Evolutionary conservation across 2,329 filamentous ascomycete species (phyloP).

Genomic region (Fusarium sp.): DNA sequence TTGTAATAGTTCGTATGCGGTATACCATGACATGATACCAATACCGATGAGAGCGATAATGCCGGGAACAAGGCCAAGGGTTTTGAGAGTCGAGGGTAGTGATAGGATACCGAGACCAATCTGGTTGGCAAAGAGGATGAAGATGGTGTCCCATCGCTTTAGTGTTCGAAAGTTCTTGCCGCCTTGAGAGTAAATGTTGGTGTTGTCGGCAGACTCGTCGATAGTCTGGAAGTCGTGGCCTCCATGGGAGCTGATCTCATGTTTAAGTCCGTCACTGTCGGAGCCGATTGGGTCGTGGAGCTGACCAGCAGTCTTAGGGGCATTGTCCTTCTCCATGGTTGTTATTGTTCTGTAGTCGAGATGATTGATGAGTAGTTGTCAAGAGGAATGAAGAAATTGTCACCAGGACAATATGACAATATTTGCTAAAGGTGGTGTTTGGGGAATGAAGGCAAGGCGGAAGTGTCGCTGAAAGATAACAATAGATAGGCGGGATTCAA

Average conservation of each 20-base stretch:
- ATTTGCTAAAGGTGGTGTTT: not conserved
- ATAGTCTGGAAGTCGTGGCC: slow-evolving; percentile 37
- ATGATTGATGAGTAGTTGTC: not conserved
- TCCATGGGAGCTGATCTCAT: slow-evolving; percentile 13
- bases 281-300: slow-evolving; percentile 30
- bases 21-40: slow-evolving; percentile 74
- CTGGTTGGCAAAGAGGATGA: slow-evolving; percentile 47
- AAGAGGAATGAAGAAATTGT: not conserved
- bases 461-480: slow-evolving; percentile 8
- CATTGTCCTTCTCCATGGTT: slow-evolving; percentile 28
- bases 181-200: slow-evolving; percentile 42
- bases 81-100: slow-evolving; percentile 77
- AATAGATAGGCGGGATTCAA: not conserved
- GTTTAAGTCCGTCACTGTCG: slow-evolving; percentile 33
- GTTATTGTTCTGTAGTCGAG: not conserved
- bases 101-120: slow-evolving; percentile 66
- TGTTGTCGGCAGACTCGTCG: slow-evolving; percentile 35
- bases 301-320: slow-evolving; percentile 13
- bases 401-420: slow-evolving; percentile 4
- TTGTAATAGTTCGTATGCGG: slow-evolving; percentile 65
- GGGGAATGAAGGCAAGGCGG: slow-evolving; percentile 1
- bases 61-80: slow-evolving; percentile 76
- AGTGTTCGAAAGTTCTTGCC: slow-evolving; percentile 46
- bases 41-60: slow-evolving; percentile 76
- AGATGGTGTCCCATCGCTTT: slow-evolving; percentile 45